A percentile compares a stretch with the other conserved stretches of the same genome.
Conservation (phyloP, 2,329 filamentous ascomycete genomes). For the Bipolaris bicolor region DNA sequence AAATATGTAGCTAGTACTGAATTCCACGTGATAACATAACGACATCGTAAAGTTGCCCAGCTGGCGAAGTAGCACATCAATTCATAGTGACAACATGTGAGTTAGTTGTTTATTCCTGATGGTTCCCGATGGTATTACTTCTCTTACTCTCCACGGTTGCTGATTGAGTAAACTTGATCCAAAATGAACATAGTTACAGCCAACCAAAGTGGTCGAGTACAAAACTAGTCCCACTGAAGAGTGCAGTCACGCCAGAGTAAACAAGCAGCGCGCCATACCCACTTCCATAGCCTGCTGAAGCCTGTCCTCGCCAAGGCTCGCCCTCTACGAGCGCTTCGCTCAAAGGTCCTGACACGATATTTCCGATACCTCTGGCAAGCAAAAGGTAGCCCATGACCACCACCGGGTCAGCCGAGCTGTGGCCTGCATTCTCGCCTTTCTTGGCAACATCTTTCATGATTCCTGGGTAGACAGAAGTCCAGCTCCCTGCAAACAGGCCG, state of each 20-base stretch:
- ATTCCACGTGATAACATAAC: too few relatives aligned
- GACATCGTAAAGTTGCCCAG: too few relatives aligned
- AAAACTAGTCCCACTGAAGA: conserved; percentile 15
- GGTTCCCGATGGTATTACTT: too few relatives aligned
- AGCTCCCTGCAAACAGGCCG: conserved; percentile 43
- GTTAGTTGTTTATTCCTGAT: too few relatives aligned
- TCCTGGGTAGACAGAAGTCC: conserved; percentile 33
- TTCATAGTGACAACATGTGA: too few relatives aligned
- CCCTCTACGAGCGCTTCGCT: conserved; percentile 51
- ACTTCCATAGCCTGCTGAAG: conserved; percentile 46
- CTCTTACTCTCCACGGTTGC: too few relatives aligned
- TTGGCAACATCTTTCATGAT: conserved; percentile 37
- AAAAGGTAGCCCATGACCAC: not conserved
- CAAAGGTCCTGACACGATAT: conserved; percentile 57
- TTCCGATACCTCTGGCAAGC: conserved; percentile 52
- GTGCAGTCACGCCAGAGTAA: conserved; percentile 48
- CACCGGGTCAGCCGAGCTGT: not conserved
- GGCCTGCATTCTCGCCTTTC: conserved; percentile 1
- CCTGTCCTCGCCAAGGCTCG: conserved; percentile 21
- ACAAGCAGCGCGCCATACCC: conserved; percentile 49
- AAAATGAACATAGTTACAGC: too few relatives aligned
- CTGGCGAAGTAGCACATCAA: too few relatives aligned
- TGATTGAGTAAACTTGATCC: too few relatives aligned
- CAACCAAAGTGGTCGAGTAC: too few relatives aligned
- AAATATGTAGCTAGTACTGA: too few relatives aligned